Conservation (phyloP, 2,329 filamentous ascomycete species). For the Sclerotinia sclerotiorum region DNA sequence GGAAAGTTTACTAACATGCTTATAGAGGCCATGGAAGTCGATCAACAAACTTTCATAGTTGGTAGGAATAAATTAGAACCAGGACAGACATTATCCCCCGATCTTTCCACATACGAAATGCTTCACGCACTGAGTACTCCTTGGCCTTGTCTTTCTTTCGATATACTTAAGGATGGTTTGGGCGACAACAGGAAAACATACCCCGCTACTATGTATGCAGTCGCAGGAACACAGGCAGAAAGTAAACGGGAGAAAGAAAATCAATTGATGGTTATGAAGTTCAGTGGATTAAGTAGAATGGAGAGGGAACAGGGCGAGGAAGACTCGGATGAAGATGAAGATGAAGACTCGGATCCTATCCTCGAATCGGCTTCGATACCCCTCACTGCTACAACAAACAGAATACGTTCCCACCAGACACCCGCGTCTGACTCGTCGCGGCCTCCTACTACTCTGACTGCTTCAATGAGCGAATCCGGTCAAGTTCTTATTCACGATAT, state of each 20-base stretch:
- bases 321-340: slow-evolving; percentile 69
- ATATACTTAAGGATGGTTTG: slow-evolving; percentile 81
- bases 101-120: slow-evolving; percentile 96
- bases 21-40: slow-evolving; percentile 82
- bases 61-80: slow-evolving; percentile 88
- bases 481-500: slow-evolving; percentile 93
- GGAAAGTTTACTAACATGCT: slow-evolving; percentile 29
- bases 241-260: slow-evolving; percentile 75
- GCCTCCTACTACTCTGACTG: slow-evolving; percentile 79
- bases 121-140: slow-evolving; percentile 90
- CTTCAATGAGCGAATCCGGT: slow-evolving; percentile 87
- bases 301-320: slow-evolving; percentile 67
- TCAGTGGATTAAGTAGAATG: slow-evolving; percentile 88
- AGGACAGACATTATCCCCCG: slow-evolving; percentile 86
- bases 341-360: slow-evolving; percentile 77
- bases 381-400: slow-evolving; percentile 84
- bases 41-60: slow-evolving; percentile 93
- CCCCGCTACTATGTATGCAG: slow-evolving; percentile 91
- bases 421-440: slow-evolving; percentile 68
- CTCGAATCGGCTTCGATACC: slow-evolving; percentile 91
- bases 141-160: slow-evolving; percentile 97
- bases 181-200: slow-evolving; percentile 91
- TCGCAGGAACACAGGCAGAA: slow-evolving; percentile 92
- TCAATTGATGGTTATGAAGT: slow-evolving; percentile 92
- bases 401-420: slow-evolving; percentile 83